A percentile compares a stretch with the other conserved stretches of the same genome.
phyloP scores from a whole-genome alignment of 2,329 filamentous ascomycete species.

The Alternaria incomplexa region DNA sequence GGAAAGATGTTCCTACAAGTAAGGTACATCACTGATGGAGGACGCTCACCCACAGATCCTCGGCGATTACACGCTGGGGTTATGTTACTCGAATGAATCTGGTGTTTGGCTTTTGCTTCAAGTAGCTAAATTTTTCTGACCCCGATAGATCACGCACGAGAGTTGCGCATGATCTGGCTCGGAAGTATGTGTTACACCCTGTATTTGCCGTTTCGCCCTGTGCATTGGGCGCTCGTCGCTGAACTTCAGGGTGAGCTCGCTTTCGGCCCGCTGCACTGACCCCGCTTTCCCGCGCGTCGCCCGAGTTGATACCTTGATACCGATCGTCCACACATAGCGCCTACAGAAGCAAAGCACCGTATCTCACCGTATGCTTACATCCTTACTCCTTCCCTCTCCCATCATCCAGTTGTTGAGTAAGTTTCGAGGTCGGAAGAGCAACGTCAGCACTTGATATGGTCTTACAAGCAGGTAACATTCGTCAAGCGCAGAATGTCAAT shows the following conservation, averaged over 20 bases:
- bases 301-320: background rate
- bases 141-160: background rate
- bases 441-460: background rate
- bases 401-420: background rate
- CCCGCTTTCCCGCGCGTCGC: background rate
- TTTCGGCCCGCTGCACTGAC: background rate
- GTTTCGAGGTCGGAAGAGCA: background rate
- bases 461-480: background rate
- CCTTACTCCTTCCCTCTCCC: background rate
- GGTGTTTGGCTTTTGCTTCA: background rate
- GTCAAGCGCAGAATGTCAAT: background rate
- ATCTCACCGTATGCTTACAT: background rate
- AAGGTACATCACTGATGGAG: background rate
- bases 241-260: background rate
- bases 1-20: background rate
- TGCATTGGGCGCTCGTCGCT: background rate
- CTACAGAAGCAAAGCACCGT: background rate
- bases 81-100: background rate
- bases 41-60: background rate
- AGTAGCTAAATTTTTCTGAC: background rate
- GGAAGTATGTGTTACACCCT: background rate
- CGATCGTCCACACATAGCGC: fast-evolving
- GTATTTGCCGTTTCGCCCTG: background rate
- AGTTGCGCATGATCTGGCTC: background rate
- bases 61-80: background rate